Evolutionary conservation across 768 basidiomycete genomes (phyloP).

Genomic region (Tylopilus sp.): DNA sequence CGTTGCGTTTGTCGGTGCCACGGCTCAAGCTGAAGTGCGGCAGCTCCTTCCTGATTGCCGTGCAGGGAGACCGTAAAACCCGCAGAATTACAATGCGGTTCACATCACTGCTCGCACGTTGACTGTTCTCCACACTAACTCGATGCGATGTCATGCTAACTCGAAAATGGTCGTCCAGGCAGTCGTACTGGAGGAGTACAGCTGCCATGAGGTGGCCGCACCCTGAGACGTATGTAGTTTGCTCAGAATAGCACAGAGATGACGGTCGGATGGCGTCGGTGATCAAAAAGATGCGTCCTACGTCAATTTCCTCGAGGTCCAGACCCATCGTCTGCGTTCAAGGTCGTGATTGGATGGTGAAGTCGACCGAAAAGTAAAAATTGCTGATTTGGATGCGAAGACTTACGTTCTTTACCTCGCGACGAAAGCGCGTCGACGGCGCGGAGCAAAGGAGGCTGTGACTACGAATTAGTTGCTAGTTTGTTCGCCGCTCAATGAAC

Average conservation of each 20-base stretch:
- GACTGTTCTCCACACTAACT: neutral
- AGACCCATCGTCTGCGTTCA: neutral
- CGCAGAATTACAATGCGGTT: neutral
- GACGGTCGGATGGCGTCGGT: neutral
- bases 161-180: neutral
- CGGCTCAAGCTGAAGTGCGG: neutral
- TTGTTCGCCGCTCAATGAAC: constrained; percentile 24
- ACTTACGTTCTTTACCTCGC: constrained; percentile 25
- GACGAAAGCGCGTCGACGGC: constrained; percentile 15
- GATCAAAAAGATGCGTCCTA: constrained; percentile 7
- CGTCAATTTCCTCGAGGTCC: constrained; percentile 2
- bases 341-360: constrained; percentile 10
- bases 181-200: neutral
- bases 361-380: constrained; percentile 8
- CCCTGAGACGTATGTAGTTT: neutral
- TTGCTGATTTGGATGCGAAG: constrained; percentile 7
- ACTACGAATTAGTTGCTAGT: constrained; percentile 4
- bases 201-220: neutral
- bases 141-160: neutral
- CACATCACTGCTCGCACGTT: neutral
- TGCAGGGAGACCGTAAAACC: neutral
- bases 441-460: constrained; percentile 22
- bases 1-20: neutral
- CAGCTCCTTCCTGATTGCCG: neutral
- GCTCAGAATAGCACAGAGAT: neutral